Conservation (phyloP, 73 alveolate genomes). For the Blepharisma japonicum region DNA sequence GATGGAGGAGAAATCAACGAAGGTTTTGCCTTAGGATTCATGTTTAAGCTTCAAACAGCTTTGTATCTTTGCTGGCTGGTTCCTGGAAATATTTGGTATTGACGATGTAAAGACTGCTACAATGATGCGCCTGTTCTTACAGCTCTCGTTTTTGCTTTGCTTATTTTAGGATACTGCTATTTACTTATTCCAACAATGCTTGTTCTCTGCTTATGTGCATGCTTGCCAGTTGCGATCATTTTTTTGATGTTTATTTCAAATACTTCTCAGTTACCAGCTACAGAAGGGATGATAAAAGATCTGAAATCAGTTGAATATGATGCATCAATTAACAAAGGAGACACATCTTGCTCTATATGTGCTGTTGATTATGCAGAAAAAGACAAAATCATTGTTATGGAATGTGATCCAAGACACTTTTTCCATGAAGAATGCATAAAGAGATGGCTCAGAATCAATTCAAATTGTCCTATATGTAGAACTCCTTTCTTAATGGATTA, state of each 20-base stretch:
- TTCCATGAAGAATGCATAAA: constrained; percentile 84
- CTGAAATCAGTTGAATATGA: background rate
- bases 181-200: background rate
- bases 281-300: constrained; percentile 14
- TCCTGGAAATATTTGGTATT: constrained; percentile 4
- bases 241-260: background rate
- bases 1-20: background rate
- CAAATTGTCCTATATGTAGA: constrained; percentile 46
- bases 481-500: background rate
- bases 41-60: background rate
- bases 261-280: constrained; percentile 4
- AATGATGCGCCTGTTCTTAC: constrained; percentile 6
- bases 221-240: background rate
- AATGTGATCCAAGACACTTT: constrained; percentile 74
- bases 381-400: constrained; percentile 63
- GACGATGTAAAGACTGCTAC: background rate
- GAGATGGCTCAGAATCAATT: constrained; percentile 65
- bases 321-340: constrained; percentile 18
- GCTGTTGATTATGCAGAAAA: constrained; percentile 56
- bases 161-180: background rate
- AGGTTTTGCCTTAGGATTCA: background rate
- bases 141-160: background rate
- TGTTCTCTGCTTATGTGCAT: background rate
- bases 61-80: background rate
- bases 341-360: constrained; percentile 77